phyloP scores from a whole-genome alignment of 805 yeast genomes.

The Kuraishia capsulata region DNA sequence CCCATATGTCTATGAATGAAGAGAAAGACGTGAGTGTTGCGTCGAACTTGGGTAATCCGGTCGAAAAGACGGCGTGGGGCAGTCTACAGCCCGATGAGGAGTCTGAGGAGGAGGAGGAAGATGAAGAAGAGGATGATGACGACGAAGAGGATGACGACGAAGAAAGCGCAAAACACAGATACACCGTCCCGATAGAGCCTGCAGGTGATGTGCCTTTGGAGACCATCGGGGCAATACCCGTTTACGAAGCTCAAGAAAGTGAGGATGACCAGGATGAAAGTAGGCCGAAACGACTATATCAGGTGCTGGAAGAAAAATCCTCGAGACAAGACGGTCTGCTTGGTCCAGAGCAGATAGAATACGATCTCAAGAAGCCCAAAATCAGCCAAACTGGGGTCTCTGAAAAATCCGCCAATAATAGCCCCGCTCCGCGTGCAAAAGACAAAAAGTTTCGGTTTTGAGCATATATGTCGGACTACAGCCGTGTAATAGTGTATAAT shows the following conservation, averaged over 20 bases:
- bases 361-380: not conserved
- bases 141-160: constrained; percentile 10
- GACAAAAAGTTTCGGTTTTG: constrained; percentile 3
- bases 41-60: constrained; percentile 13
- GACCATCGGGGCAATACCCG: constrained; percentile 14
- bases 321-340: not conserved
- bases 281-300: constrained; percentile 1
- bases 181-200: constrained; percentile 17
- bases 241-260: constrained; percentile 4
- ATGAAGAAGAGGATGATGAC: constrained; percentile 17
- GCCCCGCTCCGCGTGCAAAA: not conserved
- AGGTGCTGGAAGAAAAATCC: constrained; percentile 2
- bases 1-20: constrained; percentile 26
- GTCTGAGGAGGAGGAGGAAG: constrained; percentile 21
- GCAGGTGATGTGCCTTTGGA: constrained; percentile 18
- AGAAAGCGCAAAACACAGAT: constrained; percentile 18
- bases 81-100: constrained; percentile 23
- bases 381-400: no score
- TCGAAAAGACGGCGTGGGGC: constrained; percentile 21
- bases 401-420: no score
- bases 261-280: constrained; percentile 10
- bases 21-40: not conserved
- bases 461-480: no score
- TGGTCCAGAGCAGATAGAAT: not conserved
- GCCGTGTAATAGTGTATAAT: no score